Evolutionary conservation across 352 stramenopile species (phyloP).

Genomic region (Pseudoperonospora humuli): DNA sequence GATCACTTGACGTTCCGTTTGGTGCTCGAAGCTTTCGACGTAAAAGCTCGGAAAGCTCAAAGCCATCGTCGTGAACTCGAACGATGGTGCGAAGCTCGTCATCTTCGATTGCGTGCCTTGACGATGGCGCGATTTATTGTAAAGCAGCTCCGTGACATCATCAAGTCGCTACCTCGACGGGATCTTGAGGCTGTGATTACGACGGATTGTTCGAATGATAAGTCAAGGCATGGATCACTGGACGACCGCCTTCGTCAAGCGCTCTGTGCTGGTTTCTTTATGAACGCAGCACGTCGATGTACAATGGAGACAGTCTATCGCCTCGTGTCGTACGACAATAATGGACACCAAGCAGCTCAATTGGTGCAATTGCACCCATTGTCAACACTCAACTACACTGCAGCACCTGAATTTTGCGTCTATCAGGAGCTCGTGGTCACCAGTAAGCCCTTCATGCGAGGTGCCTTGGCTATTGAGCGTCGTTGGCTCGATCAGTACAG

Average conservation of each 20-base stretch:
- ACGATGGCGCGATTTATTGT: constrained; percentile 43
- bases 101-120: constrained; percentile 45
- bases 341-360: constrained; percentile 20
- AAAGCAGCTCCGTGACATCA: constrained; percentile 55
- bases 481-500: constrained; percentile 46
- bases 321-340: constrained; percentile 15
- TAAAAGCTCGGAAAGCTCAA: constrained; percentile 6
- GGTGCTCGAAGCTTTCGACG: constrained; percentile 39
- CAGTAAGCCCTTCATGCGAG: constrained; percentile 63
- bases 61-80: constrained; percentile 18
- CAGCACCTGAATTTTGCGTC: constrained; percentile 45
- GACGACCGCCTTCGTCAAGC: constrained; percentile 31
- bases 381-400: constrained; percentile 38
- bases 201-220: neutral
- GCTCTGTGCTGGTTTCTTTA: constrained; percentile 63
- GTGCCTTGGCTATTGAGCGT: constrained; percentile 38
- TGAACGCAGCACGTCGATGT: constrained; percentile 50
- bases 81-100: constrained; percentile 44
- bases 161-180: constrained; percentile 21
- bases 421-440: constrained; percentile 72
- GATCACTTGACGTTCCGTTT: constrained; percentile 51
- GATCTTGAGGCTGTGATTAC: constrained; percentile 25
- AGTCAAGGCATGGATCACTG: constrained; percentile 4
- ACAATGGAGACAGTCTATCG: constrained; percentile 61
- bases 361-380: constrained; percentile 66